Evolutionary conservation across 2,329 filamentous ascomycete genomes (phyloP), one percentile per base, ranked within the genome.

Genomic region (Magnaporthiopsis poae): DNA sequence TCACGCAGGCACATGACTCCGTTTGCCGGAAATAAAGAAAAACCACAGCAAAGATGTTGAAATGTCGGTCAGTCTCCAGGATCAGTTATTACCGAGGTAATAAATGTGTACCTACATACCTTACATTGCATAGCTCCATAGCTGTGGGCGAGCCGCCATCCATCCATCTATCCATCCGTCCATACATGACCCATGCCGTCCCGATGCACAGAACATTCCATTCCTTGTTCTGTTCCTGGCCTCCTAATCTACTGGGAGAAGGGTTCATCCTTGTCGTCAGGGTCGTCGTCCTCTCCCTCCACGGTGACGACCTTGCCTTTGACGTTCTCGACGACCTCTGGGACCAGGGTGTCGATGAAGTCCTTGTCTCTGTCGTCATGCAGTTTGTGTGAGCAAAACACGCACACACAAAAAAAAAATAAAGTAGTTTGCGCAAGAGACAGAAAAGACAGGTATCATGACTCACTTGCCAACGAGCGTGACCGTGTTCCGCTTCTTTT

Each of bases 401-500:
- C 35, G 2, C 35, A 36, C 35, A 9, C 35, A 36, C 2, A 36
- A 36, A 36, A 36, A 36, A 36, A 9, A 36, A 36, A 36, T 27
- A 36, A 36, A 36, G 12, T 11, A 12, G 35, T 12, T 25, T n/a
- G 46, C 18, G 46, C 25, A 18, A 33, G 21, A 52, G 39, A 31
- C 13, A 36, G 8, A 36, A 11, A 11, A 12, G 8, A 35, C 15
- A 64, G 29, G 5, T n/a, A 59, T 35, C 46, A 25, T 25, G 46
- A 74, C 78, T 71, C 73, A 85, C 81, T 78, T 80, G 71, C 86
- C 86, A 27, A 97, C 93, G 65, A 99, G 80, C 13, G 94, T 97
- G 63, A 98, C 92, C 0, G 92, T 95, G 77, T 98, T 98, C 69
- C 83, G 83, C 73, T 87, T 86, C 82, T 91, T 94, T 5, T 90